Evolutionary conservation across 768 basidiomycete species (phyloP).

Genomic region (Lentinula aciculospora): DNA sequence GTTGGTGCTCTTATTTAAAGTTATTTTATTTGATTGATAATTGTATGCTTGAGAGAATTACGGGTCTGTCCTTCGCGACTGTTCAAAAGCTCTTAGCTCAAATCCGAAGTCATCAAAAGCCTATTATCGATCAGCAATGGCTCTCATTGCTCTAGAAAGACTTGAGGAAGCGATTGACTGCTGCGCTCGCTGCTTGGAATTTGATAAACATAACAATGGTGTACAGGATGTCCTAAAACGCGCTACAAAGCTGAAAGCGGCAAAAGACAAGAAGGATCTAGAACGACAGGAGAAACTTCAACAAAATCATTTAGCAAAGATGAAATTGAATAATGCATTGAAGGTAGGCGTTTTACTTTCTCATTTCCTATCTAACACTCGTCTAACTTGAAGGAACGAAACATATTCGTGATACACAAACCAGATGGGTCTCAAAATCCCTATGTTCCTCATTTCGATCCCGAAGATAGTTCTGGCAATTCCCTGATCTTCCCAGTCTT

Average conservation of each 20-base stretch:
- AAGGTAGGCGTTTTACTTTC: conserved; percentile 39
- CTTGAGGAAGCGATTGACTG: conserved; percentile 82
- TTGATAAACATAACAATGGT: conserved; percentile 52
- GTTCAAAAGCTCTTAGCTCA: conserved; percentile 61
- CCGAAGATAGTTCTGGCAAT: conserved; percentile 50
- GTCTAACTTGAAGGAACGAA: conserved; percentile 71
- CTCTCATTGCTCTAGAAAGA: conserved; percentile 68
- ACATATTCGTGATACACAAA: conserved; percentile 53
- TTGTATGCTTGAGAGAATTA: conserved; percentile 62
- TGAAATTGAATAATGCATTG: conserved; percentile 52
- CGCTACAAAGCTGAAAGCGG: conserved; percentile 38
- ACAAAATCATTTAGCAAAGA: conserved; percentile 47
- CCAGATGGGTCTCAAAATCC: conserved; percentile 49
- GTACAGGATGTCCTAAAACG: conserved; percentile 45
- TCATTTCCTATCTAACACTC: conserved; percentile 5
- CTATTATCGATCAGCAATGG: conserved; percentile 78
- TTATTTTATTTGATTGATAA: background rate
- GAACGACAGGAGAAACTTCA: conserved; percentile 44
- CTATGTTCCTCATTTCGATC: conserved; percentile 60
- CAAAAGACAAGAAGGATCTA: conserved; percentile 44
- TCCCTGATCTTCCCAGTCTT: conserved; percentile 82
- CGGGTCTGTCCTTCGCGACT: conserved; percentile 81
- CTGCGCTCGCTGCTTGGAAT: conserved; percentile 60
- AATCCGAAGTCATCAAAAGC: conserved; percentile 74
- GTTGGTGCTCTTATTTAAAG: conserved; percentile 35